Percentiles rank a stretch among this genome's conserved stretches.
Evolutionary conservation across 2,329 filamentous ascomycete genomes (phyloP).

Genomic region (Madurella fahalii): DNA sequence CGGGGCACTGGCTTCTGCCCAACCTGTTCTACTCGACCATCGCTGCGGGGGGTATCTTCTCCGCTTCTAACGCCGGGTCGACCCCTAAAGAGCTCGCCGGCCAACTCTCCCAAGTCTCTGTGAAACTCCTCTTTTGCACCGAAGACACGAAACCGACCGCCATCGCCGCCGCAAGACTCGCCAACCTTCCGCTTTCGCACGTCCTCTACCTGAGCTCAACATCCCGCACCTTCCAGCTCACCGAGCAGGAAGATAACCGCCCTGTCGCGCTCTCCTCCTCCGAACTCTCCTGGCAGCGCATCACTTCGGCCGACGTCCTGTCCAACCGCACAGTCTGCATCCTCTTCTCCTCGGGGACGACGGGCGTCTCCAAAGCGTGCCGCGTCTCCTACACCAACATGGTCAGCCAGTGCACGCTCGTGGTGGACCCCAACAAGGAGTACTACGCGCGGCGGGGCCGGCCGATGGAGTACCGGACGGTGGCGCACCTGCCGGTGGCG

Average conservation of each 20-base stretch:
- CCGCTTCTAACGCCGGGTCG: conserved; percentile 47
- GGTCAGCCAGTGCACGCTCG: conserved; percentile 35
- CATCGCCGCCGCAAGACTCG: conserved; percentile 45
- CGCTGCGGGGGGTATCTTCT: conserved; percentile 57
- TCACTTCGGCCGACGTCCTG: too few species aligned
- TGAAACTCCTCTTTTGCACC: conserved; percentile 42
- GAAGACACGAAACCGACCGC: conserved; percentile 45
- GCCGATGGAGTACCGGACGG: conserved; percentile 31
- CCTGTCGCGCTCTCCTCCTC: conserved; percentile 32
- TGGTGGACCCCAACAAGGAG: conserved; percentile 29
- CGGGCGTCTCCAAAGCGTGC: conserved; percentile 46
- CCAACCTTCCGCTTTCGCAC: conserved; percentile 40
- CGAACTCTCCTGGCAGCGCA: conserved; percentile 33
- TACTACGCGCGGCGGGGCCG: conserved; percentile 28
- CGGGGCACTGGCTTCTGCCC: conserved; percentile 52
- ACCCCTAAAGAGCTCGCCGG: conserved; percentile 49
- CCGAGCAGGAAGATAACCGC: conserved; percentile 15
- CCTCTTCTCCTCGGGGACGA: conserved; percentile 47
- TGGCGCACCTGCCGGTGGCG: conserved; percentile 43
- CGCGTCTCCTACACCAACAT: conserved; percentile 43
- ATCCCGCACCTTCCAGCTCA: conserved; percentile 27
- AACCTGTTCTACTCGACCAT: conserved; percentile 53
- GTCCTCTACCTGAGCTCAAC: conserved; percentile 44
- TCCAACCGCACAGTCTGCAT: conserved; percentile 37
- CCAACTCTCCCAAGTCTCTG: conserved; percentile 38